Evolutionary conservation across 768 basidiomycete species (phyloP), one percentile per base, ranked within the genome.

Genomic region (Nidularia pulvinata): DNA sequence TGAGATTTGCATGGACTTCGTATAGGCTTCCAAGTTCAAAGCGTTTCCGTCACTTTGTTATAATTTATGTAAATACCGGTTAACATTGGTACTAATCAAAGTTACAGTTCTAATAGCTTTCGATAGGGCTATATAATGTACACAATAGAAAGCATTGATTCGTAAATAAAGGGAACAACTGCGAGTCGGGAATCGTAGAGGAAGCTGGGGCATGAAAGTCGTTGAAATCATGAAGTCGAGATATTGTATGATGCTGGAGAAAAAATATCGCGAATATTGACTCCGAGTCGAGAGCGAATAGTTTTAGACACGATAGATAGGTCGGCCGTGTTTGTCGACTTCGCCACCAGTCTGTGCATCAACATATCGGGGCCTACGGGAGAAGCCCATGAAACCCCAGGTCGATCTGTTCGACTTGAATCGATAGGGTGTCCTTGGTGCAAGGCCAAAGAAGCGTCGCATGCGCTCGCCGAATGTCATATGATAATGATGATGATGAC

Each of bases 301-400:
- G 16, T 39, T 39, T 73, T 58, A 80, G 46, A 80, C 69, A 48
- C 79, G 71, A 65, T 80, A 77, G 50, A 85, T 68, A 22, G 78
- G 80, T 50, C 81, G 73, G 52, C 86, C 85, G 36, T 78, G 67
- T 58, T 77, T 67, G 67, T 85, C 84, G 48, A 83, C 83, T 60
- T 82, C 80, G 14, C 59, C 71, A 5, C 81, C 81, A 14, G 74
- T 79, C 16, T 69, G 65, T 11, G 77, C 72, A 63, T 83, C 80
- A n/a, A 74, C 64, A 59, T 80, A 83, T 55, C 73, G 68, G 49
- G 72, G 75, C 54, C 79, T 69, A 19, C 74, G 72, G 25, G 80
- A 81, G 55, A 74, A 77, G 1, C 82, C 81, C 64, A 83, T 71
- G 68, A 83, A 81, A 2, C 82, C 82, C 82, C 81, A 83, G 2